Conservation (phyloP, 148 eudicot species). For the Rhododendron ferrugineum region DNA sequence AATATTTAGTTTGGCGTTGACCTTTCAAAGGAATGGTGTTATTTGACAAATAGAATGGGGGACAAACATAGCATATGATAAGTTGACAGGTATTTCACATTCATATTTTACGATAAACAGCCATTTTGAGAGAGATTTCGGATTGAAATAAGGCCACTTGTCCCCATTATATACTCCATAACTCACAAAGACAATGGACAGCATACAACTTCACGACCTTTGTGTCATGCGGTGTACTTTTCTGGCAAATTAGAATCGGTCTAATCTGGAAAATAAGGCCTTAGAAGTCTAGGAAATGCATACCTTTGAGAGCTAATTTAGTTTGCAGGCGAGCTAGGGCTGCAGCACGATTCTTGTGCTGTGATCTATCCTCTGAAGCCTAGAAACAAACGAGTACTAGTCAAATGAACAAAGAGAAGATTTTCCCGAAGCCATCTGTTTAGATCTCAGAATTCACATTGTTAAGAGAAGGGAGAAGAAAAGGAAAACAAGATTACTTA, state of each 20-base stretch:
- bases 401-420: conserved; percentile 12
- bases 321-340: conserved; percentile 73
- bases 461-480: background rate
- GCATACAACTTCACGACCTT: background rate
- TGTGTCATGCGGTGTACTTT: background rate
- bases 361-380: conserved; percentile 93
- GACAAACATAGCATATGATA: too few relatives aligned
- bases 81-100: background rate
- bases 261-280: background rate
- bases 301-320: conserved; percentile 76
- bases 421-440: background rate
- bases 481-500: background rate
- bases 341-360: conserved; percentile 86
- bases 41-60: background rate
- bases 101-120: background rate
- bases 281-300: conserved; percentile 1
- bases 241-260: background rate
- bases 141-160: background rate
- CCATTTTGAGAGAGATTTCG: background rate
- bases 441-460: background rate
- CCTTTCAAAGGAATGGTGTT: background rate
- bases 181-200: background rate
- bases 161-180: background rate
- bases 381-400: conserved; percentile 12
- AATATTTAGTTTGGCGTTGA: background rate